Percentiles rank a stretch among this genome's conserved stretches.
phyloP scores from a whole-genome alignment of 73 alveolate species.

The Paramecium sonneborni region DNA sequence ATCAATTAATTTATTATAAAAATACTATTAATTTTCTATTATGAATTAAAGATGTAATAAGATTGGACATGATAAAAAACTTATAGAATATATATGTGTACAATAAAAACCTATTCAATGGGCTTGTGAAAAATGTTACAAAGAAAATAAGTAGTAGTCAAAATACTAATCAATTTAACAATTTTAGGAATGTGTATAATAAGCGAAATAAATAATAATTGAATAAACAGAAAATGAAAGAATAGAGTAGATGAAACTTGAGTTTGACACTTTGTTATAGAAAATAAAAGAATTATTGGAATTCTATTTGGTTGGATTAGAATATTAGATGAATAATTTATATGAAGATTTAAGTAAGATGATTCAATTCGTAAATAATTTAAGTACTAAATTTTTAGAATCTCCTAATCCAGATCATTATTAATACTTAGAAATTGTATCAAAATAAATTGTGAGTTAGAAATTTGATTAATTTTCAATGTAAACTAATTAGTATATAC shows the following conservation, averaged over 20 bases:
- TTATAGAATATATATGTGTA: not conserved
- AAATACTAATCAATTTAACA: not conserved
- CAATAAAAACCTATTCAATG: not conserved
- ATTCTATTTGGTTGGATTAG: not conserved
- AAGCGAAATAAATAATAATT: not conserved
- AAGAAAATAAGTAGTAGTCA: not conserved
- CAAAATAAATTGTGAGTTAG: not conserved
- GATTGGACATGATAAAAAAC: not conserved
- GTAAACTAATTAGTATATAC: not conserved
- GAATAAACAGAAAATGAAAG: not conserved
- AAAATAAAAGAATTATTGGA: not conserved
- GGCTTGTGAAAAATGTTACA: not conserved
- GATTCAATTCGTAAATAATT: not conserved
- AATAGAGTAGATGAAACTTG: not conserved
- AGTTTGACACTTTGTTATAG: not conserved
- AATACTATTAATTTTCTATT: not conserved
- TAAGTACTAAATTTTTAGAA: not conserved
- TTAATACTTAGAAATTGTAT: not conserved
- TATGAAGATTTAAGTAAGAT: not conserved
- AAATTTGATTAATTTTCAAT: not conserved
- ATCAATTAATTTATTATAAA: not conserved
- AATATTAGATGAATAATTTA: not conserved
- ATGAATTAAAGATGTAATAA: not conserved
- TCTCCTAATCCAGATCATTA: not conserved
- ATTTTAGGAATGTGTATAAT: not conserved